Percentiles rank a stretch among this genome's conserved stretches.
phyloP scores from a whole-genome alignment of 1,284 basidiomycete species.

The Omphalotus olearius region DNA sequence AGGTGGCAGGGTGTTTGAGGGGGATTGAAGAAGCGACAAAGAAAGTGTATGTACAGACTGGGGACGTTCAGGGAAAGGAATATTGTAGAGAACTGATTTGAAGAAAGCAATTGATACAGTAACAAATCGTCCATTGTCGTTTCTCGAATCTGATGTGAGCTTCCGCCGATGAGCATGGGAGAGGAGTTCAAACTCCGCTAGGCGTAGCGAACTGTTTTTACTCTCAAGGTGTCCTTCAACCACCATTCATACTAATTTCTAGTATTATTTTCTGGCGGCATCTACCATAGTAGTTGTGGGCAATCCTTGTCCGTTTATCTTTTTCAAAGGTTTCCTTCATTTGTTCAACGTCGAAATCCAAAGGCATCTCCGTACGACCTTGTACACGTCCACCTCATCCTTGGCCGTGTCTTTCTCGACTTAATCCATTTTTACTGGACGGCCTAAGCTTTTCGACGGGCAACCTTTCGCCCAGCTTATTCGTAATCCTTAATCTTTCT shows the following conservation, averaged over 20 bases:
- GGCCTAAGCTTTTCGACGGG: slow-evolving; percentile 8
- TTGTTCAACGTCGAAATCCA: slow-evolving; percentile 22
- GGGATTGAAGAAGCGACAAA: no score
- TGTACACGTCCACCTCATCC: slow-evolving; percentile 6
- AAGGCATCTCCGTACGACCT: not conserved
- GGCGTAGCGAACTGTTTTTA: slow-evolving; percentile 1
- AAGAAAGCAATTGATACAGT: no score
- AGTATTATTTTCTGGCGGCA: slow-evolving; percentile 36
- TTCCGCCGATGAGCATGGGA: no score
- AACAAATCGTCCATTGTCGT: no score
- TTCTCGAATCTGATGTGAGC: no score
- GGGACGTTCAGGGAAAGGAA: no score
- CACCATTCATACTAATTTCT: slow-evolving; percentile 36
- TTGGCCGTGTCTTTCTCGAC: slow-evolving; percentile 3
- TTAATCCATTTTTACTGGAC: slow-evolving; percentile 10
- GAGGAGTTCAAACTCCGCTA: slow-evolving; percentile 9
- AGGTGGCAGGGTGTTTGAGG: no score
- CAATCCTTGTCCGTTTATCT: slow-evolving; percentile 34
- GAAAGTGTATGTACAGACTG: no score
- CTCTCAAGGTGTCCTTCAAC: slow-evolving; percentile 22
- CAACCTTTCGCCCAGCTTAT: slow-evolving; percentile 2
- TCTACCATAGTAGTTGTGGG: slow-evolving; percentile 37
- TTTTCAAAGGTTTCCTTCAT: slow-evolving; percentile 24
- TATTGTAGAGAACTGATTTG: no score
- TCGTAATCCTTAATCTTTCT: slow-evolving; percentile 78